Evolutionary conservation across 805 yeast species (phyloP).

Genomic region (Peterozyma toletana): DNA sequence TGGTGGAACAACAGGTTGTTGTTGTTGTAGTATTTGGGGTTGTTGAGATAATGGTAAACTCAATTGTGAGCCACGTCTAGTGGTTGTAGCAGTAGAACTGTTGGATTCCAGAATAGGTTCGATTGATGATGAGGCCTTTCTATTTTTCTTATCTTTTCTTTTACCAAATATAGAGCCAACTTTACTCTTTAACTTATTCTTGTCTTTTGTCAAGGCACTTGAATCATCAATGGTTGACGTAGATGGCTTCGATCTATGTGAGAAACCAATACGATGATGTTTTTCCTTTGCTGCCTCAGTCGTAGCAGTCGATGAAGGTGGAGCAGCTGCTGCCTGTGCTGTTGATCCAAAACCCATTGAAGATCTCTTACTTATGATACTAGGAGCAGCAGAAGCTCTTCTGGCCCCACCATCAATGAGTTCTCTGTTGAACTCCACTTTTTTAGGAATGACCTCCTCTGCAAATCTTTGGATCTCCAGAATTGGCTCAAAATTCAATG

Average conservation of each 20-base stretch:
- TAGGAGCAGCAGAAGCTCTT: constrained; percentile 5
- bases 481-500: constrained; percentile 56
- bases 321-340: background rate
- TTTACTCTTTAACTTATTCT: constrained; percentile 47
- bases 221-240: constrained; percentile 16
- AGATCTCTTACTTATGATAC: constrained; percentile 1
- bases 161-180: constrained; percentile 74
- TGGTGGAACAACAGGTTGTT: constrained; percentile 4
- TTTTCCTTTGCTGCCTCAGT: background rate
- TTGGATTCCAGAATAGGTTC: constrained; percentile 24
- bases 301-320: background rate
- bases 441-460: constrained; percentile 20
- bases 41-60: constrained; percentile 12
- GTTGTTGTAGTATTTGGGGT: constrained; percentile 1
- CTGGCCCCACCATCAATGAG: constrained; percentile 4
- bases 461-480: constrained; percentile 56
- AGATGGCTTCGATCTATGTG: constrained; percentile 3
- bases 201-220: constrained; percentile 21
- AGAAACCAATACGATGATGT: constrained; percentile 9
- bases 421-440: constrained; percentile 2
- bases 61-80: background rate
- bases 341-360: background rate
- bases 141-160: constrained; percentile 31
- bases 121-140: constrained; percentile 7
- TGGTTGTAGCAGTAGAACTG: constrained; percentile 15